Evolutionary conservation across 768 basidiomycete genomes (phyloP), one percentile per base, ranked within the genome.

Genomic region (Tylopilus felleus): DNA sequence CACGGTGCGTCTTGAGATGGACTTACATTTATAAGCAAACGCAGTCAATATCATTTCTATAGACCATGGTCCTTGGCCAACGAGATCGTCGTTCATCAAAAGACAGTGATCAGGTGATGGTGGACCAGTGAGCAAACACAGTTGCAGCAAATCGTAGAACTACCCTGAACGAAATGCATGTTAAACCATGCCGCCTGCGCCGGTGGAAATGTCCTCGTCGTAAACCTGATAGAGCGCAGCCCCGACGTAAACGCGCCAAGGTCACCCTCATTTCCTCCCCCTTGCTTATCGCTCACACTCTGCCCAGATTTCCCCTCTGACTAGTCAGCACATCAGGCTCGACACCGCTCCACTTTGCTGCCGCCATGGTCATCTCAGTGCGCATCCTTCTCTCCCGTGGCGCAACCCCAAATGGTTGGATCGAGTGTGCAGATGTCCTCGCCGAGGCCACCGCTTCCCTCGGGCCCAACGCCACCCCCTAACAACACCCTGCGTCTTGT

Each of bases 201-300:
- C 0, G 92, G 92, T 22, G 97, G 97, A 2, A 90, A 84, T 65
- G 90, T 89, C 52, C 80, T 85, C 53, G 90, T 98, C 41, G 93
- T 98, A 38, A 82, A 84, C 63, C 75, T 99, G 43, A 88, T 99
- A 64, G 92, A 97, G 57, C 77, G 85, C 53, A 96, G 97, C 21
- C 97, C 97, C n/a, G 97, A 99, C 67, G 96, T 98, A 28, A 98
- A 98, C 72, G 94, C 94, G 5, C 88, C 93, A 49, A 84, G 95
- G 90, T 90, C 49, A 56, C 81, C 69, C 52, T 19, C 28, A 19
- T 55, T 46, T 28, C 66, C 16, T 43, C 51, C 56, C 40, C 43
- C 47, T 36, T 1, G 3, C 51, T 49, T 33, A 39, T 55, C 60
- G 49, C 60, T 56, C 55, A 60, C 55, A 33, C 14, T n/a, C n/a